Percentiles rank a stretch among this genome's conserved stretches.
Evolutionary conservation across 768 basidiomycete genomes (phyloP).

Genomic region (Leucogyrophana mollusca): DNA sequence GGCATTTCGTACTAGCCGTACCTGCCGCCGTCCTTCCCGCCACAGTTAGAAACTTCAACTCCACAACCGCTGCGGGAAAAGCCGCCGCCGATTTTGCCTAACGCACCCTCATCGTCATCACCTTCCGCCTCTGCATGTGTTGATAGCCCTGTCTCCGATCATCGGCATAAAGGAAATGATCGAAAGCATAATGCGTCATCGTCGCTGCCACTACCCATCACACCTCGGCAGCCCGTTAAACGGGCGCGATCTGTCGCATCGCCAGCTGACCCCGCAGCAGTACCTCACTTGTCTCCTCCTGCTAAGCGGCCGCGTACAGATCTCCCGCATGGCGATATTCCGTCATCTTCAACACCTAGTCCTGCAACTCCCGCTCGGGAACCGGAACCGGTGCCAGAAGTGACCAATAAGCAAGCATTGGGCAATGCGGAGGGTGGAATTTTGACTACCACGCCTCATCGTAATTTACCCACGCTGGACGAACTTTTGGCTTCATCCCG

Average conservation of each 20-base stretch:
- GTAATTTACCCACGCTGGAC: conserved; percentile 36
- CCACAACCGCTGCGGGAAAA: conserved; percentile 43
- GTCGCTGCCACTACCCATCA: conserved; percentile 14
- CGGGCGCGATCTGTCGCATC: conserved; percentile 18
- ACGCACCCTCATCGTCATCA: conserved; percentile 21
- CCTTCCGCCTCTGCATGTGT: conserved; percentile 20
- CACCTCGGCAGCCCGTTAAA: conserved; percentile 19
- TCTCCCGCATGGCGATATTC: not conserved
- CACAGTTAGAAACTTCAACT: conserved; percentile 53
- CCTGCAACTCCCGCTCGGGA: not conserved
- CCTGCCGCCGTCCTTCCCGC: conserved; percentile 56
- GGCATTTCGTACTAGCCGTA: conserved; percentile 33
- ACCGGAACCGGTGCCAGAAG: conserved; percentile 1
- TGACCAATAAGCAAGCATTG: conserved; percentile 15
- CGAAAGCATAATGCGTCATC: conserved; percentile 10
- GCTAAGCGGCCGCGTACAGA: conserved; percentile 22
- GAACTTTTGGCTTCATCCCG: conserved; percentile 46
- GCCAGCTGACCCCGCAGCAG: conserved; percentile 16
- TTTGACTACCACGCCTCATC: conserved; percentile 24
- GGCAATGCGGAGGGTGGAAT: conserved; percentile 21
- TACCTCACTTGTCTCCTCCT: conserved; percentile 18
- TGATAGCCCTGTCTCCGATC: conserved; percentile 17
- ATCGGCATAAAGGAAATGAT: conserved; percentile 3
- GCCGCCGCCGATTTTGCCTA: conserved; percentile 39
- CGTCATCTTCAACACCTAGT: not conserved